Conservation (phyloP, 768 basidiomycete genomes). For the Boletus fagicola region DNA sequence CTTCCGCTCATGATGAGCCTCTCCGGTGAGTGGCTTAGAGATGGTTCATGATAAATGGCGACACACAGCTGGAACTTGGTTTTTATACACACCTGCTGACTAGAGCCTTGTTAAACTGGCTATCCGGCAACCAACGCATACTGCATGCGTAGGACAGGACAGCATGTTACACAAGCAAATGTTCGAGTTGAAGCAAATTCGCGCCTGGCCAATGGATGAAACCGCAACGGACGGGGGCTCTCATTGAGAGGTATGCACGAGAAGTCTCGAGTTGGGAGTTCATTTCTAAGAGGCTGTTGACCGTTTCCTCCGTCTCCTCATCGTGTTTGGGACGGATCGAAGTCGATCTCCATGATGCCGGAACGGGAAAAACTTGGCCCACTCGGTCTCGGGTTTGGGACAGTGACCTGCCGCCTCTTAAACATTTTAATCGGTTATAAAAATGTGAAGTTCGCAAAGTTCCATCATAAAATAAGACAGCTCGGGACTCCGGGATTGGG, state of each 20-base stretch:
- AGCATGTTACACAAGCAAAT: no score
- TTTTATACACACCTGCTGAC: not conserved
- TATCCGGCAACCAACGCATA: not conserved
- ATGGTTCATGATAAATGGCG: not conserved
- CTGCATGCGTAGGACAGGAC: not conserved
- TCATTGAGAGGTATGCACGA: not conserved
- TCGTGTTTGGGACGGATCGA: not conserved
- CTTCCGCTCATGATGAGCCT: not conserved
- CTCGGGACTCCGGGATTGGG: not conserved
- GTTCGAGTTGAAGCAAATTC: not conserved
- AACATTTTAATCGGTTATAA: not conserved
- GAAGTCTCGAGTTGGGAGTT: constrained; percentile 56
- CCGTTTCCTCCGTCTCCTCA: constrained; percentile 91
- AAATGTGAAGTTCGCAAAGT: not conserved
- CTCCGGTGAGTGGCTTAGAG: not conserved
- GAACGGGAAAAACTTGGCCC: not conserved
- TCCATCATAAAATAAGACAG: not conserved
- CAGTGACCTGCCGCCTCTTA: not conserved
- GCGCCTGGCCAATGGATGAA: not conserved
- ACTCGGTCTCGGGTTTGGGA: not conserved
- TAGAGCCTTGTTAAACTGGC: not conserved
- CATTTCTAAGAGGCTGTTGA: constrained; percentile 89
- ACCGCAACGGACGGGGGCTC: not conserved
- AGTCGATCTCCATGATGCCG: not conserved
- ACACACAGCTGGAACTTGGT: not conserved